phyloP scores from a whole-genome alignment of 2,329 filamentous ascomycete genomes.

The Fusarium pseudoanthophilum region DNA sequence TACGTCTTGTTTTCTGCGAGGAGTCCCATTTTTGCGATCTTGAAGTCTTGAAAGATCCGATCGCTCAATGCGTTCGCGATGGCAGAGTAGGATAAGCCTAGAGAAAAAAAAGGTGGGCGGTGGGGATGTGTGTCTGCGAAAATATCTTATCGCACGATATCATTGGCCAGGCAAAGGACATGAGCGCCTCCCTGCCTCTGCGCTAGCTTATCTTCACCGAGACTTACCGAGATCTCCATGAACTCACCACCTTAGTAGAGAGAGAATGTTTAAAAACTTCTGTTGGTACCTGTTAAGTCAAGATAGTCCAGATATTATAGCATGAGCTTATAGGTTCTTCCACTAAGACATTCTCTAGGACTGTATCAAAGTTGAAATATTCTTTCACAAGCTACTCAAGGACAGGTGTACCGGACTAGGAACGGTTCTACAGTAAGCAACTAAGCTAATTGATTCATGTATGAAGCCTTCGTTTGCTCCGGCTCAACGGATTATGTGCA shows the following conservation, averaged over 20 bases:
- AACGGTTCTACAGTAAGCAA: not conserved
- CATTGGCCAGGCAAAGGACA: conserved; percentile 39
- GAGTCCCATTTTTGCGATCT: conserved; percentile 49
- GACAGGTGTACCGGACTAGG: not conserved
- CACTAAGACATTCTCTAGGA: not conserved
- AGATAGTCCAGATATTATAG: not conserved
- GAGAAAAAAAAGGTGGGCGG: conserved; percentile 48
- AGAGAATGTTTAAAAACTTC: not conserved
- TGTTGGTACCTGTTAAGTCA: not conserved
- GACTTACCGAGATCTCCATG: not conserved
- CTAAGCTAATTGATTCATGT: not conserved
- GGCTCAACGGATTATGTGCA: not conserved
- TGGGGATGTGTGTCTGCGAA: conserved; percentile 41
- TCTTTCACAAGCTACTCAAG: not conserved
- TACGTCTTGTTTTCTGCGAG: conserved; percentile 52
- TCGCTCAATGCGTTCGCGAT: conserved; percentile 13
- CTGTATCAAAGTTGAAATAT: not conserved
- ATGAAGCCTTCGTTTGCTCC: not conserved
- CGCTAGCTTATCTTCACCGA: conserved; percentile 32
- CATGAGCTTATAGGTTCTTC: not conserved
- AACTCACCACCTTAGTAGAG: not conserved
- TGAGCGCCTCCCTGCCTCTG: not conserved
- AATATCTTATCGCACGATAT: conserved; percentile 43
- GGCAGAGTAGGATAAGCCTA: conserved; percentile 20
- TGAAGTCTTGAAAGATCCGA: conserved; percentile 11